A percentile compares a stretch with the other conserved stretches of the same genome.
phyloP scores from a whole-genome alignment of 2,329 filamentous ascomycete species.

The Exserohilum rostratum region DNA sequence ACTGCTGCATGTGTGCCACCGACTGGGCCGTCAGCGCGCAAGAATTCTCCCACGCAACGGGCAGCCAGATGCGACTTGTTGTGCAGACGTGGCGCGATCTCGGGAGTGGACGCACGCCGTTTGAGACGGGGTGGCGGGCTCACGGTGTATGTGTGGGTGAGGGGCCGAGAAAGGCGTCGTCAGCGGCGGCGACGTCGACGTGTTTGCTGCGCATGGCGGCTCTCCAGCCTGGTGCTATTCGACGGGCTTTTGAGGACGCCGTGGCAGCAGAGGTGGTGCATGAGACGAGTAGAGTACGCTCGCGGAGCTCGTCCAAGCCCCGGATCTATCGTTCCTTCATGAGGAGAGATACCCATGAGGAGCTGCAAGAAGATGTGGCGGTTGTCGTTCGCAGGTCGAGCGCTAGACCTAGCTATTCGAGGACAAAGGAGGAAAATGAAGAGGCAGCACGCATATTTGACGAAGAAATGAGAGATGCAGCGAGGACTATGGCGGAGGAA shows the following conservation, averaged over 20 bases:
- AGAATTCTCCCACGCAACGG: constrained; percentile 12
- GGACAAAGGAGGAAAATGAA: constrained; percentile 21
- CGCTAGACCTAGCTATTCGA: constrained; percentile 16
- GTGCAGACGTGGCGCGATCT: constrained; percentile 37
- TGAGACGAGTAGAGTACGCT: background rate
- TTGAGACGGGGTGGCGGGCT: constrained; percentile 34
- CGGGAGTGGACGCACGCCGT: constrained; percentile 30
- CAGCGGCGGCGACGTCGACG: background rate
- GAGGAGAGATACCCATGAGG: background rate
- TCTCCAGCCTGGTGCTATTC: constrained; percentile 22
- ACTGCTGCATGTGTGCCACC: constrained; percentile 33
- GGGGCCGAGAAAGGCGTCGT: background rate
- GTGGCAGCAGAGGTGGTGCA: background rate
- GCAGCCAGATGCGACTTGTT: constrained; percentile 19
- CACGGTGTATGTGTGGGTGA: constrained; percentile 27
- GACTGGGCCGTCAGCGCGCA: constrained; percentile 29
- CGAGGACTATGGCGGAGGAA: constrained; percentile 13
- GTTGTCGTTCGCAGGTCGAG: constrained; percentile 15
- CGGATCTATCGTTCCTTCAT: constrained; percentile 21
- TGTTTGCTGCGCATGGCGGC: constrained; percentile 11
- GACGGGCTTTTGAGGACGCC: constrained; percentile 26
- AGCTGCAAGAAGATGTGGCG: background rate
- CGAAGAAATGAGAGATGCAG: constrained; percentile 12
- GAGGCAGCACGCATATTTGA: constrained; percentile 12
- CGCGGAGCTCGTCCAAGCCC: background rate